Base-by-base conservation (phyloP, 176 grass and related monocot species). In the Juncus effusus region DNA sequence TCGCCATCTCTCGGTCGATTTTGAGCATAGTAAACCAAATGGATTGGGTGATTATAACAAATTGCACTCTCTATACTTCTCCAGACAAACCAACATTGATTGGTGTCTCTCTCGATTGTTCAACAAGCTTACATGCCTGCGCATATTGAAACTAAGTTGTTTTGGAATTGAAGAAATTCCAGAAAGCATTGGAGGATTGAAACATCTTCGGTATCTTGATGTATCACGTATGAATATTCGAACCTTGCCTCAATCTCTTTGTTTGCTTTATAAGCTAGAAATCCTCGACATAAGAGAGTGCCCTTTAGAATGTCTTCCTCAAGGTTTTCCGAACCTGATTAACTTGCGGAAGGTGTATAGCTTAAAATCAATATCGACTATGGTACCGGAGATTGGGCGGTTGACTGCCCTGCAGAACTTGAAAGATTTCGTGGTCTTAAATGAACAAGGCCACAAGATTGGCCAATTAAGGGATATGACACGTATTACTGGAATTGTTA, bases 1-100 rank as follows among this genome's bases (percentile, higher is more conserved):
- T 56, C 73, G 77, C 35, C 78, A 85, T 36, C 45, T 85, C 12
- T 79, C 67, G 10, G 65, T 84, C 5, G 16, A 37, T 67, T 16
- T 55, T 15, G 51, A 74, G 36, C 38, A 57, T 79, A 36, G 42
- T n/a, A 75, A 47, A 8, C 11, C 64, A 38, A 42, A 56, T 10
- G 28, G 44, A 11, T 54, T 6, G 10, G 53, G 10, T 28, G 51
- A 60, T 28, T 28, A 28, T 28, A 28, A 28, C 19, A 28, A 28
- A 19, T 10, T 50, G n/a, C 10, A 54, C 52, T 50, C 15, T 35
- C 10, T 49, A 40, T 51, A 37, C 2, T 64, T 57, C 68, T 28
- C 19, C 1, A 28, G 19, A 70, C 60, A 36, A 58, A 69, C 28
- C 47, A 76, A 49, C 54, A 44, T 38, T 47, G 65, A 52, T 70